These are phyloP conservation scores for Penicillium vulpinum DNA, from an alignment of 2,329 filamentous ascomycete genomes.

Conservation along the genomic window DNA sequence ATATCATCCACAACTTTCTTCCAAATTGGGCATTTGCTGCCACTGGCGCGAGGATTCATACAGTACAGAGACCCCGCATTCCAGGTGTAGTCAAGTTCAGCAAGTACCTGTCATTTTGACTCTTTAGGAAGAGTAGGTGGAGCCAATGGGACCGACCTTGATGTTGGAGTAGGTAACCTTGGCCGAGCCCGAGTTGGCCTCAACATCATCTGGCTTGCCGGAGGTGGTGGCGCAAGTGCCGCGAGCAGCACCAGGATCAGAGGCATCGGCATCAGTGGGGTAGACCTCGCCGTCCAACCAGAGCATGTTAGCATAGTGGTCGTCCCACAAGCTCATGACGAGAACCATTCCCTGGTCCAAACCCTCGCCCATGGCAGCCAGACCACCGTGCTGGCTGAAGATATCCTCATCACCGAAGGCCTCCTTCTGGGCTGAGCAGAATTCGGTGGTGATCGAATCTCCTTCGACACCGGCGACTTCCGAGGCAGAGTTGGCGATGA, in stretches of 20 bases:
- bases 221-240: constrained; percentile 56
- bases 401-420: constrained; percentile 56
- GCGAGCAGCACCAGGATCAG: constrained; percentile 52
- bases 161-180: constrained; percentile 62
- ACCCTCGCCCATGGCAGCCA: constrained; percentile 56
- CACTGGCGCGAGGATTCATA: not conserved
- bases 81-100: not conserved
- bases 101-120: not conserved
- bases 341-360: constrained; percentile 62
- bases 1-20: not conserved
- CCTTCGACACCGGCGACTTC: constrained; percentile 50
- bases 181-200: constrained; percentile 47
- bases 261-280: constrained; percentile 50
- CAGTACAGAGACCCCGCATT: not conserved
- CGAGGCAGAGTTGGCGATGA: constrained; percentile 58
- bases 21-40: not conserved
- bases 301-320: constrained; percentile 68
- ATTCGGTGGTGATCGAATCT: constrained; percentile 58
- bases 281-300: constrained; percentile 68
- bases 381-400: constrained; percentile 58
- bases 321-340: constrained; percentile 63
- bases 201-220: constrained; percentile 54
- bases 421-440: constrained; percentile 59
- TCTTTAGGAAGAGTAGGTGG: constrained; percentile 45
- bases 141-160: constrained; percentile 58